A percentile compares a stretch with the other conserved stretches of the same genome.
These are phyloP conservation scores for Beverwykella pulmonaria DNA, from an alignment of 495 filamentous ascomycete species.

Conservation along the genomic window DNA sequence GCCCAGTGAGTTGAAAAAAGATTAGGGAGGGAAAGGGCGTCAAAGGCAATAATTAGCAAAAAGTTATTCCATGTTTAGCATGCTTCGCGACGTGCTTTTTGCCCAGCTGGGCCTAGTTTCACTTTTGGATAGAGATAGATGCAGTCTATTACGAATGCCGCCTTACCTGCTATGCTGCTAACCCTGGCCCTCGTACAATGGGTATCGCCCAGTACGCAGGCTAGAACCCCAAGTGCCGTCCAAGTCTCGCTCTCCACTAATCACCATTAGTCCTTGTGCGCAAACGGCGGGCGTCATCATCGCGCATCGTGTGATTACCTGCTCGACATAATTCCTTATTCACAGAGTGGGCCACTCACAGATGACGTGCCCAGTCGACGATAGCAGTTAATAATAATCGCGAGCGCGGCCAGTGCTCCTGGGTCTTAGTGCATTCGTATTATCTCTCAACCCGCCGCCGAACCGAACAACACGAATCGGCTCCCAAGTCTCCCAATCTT, in stretches of 20 bases:
- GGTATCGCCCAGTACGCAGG: neutral
- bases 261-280: too few species aligned
- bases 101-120: conserved; percentile 27
- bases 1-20: too few species aligned
- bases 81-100: conserved; percentile 9
- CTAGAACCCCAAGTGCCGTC: too few species aligned
- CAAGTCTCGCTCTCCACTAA: too few species aligned
- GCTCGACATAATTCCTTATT: neutral
- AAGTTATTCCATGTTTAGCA: conserved; percentile 31
- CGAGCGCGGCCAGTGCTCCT: neutral
- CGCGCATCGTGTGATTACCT: too few species aligned
- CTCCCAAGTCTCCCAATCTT: neutral
- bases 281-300: too few species aligned
- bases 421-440: conserved; percentile 3
- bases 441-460: conserved; percentile 2
- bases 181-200: too few species aligned
- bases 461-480: conserved; percentile 5
- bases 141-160: conserved; percentile 29
- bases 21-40: neutral
- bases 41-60: conserved; percentile 22
- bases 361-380: neutral
- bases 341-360: neutral
- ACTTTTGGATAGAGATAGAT: conserved; percentile 23
- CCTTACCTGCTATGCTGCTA: neutral
- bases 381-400: conserved; percentile 17